A percentile compares a stretch with the other conserved stretches of the same genome.
Conservation (phyloP, 108 stramenopile genomes). For the Nitzschia palea region DNA sequence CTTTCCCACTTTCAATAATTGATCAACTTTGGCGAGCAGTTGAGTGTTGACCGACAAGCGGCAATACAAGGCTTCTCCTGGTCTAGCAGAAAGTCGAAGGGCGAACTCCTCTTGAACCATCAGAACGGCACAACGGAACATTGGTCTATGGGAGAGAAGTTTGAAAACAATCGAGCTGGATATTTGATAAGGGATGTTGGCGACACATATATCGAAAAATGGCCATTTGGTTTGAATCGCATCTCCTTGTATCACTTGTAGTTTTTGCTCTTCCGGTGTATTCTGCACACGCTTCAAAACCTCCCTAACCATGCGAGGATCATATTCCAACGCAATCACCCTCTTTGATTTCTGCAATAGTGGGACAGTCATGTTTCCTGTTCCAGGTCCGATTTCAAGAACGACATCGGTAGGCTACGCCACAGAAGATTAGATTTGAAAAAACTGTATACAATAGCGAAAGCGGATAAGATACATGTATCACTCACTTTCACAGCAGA, state of each 20-base stretch:
- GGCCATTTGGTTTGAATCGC: slow-evolving; percentile 95
- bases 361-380: slow-evolving; percentile 98
- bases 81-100: slow-evolving; percentile 88
- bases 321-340: slow-evolving; percentile 96
- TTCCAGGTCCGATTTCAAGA: slow-evolving; percentile 74
- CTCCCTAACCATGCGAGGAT: slow-evolving; percentile 97
- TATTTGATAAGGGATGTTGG: slow-evolving; percentile 99
- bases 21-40: slow-evolving; percentile 96
- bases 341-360: slow-evolving; percentile 86
- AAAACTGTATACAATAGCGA: not conserved
- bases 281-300: slow-evolving; percentile 97
- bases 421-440: not conserved
- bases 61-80: slow-evolving; percentile 96
- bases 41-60: slow-evolving; percentile 97
- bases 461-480: slow-evolving; percentile 65
- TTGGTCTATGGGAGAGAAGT: slow-evolving; percentile 91
- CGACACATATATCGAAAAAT: slow-evolving; percentile 97
- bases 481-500: slow-evolving; percentile 66
- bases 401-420: slow-evolving; percentile 32
- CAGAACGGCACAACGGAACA: slow-evolving; percentile 98
- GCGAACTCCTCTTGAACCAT: slow-evolving; percentile 99
- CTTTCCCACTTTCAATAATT: slow-evolving; percentile 95
- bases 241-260: slow-evolving; percentile 95
- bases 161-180: slow-evolving; percentile 95
- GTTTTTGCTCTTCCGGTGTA: slow-evolving; percentile 67